These are phyloP conservation scores for Aspergillus sparsus DNA, from an alignment of 495 filamentous ascomycete genomes.

Conservation along the genomic window DNA sequence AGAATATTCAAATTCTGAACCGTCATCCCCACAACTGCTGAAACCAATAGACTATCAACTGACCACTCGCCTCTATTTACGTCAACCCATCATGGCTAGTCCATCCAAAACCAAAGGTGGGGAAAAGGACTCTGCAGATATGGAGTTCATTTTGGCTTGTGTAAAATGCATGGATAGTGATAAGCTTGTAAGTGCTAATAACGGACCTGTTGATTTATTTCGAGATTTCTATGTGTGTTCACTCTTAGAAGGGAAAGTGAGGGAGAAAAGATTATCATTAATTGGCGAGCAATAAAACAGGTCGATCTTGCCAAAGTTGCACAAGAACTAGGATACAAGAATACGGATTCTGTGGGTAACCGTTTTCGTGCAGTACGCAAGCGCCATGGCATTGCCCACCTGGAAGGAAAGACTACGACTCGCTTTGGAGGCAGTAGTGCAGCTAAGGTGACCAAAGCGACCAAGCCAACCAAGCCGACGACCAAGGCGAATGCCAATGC, in stretches of 20 bases:
- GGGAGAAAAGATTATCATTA: not conserved
- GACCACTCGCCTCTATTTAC: no score
- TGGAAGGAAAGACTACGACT: conserved; percentile 19
- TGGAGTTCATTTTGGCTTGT: conserved; percentile 23
- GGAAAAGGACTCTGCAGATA: conserved; percentile 15
- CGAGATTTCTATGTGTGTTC: not conserved
- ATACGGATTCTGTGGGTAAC: conserved; percentile 36
- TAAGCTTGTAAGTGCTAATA: conserved; percentile 12
- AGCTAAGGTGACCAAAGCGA: not conserved
- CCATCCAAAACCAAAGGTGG: not conserved
- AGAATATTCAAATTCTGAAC: no score
- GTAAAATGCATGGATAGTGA: conserved; percentile 19
- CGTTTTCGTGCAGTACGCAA: conserved; percentile 32
- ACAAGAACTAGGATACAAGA: conserved; percentile 31
- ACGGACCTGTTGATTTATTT: not conserved
- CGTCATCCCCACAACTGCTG: no score
- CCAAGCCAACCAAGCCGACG: not conserved
- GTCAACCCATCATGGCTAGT: not conserved
- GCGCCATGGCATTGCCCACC: conserved; percentile 26
- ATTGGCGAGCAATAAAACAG: conserved; percentile 15
- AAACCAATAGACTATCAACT: no score
- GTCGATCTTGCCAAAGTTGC: conserved; percentile 32
- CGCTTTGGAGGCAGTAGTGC: not conserved
- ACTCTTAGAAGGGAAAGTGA: not conserved
- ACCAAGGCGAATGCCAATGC: not conserved